Evolutionary conservation across 768 basidiomycete species (phyloP), one percentile per base, ranked within the genome.

Genomic region (Auriscalpium vulgare): DNA sequence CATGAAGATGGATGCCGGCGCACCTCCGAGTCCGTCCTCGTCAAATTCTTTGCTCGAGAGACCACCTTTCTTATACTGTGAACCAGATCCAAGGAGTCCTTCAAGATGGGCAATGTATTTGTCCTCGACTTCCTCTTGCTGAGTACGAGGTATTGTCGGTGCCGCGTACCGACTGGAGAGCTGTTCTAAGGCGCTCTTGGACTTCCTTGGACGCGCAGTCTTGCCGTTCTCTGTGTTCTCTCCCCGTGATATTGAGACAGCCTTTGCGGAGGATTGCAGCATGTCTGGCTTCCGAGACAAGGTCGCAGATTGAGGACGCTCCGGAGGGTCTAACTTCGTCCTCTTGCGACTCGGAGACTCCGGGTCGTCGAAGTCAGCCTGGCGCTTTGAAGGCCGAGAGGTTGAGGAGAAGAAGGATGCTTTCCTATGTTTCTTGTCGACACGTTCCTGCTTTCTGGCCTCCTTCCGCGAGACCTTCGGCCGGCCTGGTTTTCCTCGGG

Each of bases 21-120:
- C 65, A 92, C 95, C 95, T 63, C 87, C 90, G 14, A 97, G 72
- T 4, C 92, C 94, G 69, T 97, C 95, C 2, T 81, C 82, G 40
- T 83, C 85, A 37, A 76, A 66, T 0, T 70, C 72, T 23, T 70
- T 75, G 16, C 67, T 65, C 50, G 68, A 77, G 59, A 78, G 76
- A 52, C 74, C 71, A 55, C 74, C 69, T 47, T 72, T 68, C 53
- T 67, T 67, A 14, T 65, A 65, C 1, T 55, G 66, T 56, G 77
- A 72, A 37, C 68, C 51, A 62, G 84, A 75, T 3, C 88, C 84
- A 16, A 97, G 78, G 67, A 85, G 87, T 0, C 78, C 74, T 68
- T 97, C 95, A 10, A 97, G 72, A 70, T 88, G 85, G 0, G 83
- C 78, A 46, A 97, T 97, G 65, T 95, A 91, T 0, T 79, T 78